phyloP scores from a whole-genome alignment of 805 yeast species.

The Danielozyma ontarioensis region DNA sequence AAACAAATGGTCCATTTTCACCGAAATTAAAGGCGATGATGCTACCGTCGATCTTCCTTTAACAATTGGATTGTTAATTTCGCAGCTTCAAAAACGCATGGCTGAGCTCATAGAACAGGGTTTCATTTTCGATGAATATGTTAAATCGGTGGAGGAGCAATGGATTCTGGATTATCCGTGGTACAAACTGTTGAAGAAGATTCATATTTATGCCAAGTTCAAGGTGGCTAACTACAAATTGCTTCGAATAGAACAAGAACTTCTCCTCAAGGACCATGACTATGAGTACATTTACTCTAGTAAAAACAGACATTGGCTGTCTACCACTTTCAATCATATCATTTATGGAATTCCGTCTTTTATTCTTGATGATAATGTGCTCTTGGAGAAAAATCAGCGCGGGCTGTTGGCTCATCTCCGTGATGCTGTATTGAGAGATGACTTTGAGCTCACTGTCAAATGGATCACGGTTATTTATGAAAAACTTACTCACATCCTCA shows the following conservation, averaged over 20 bases:
- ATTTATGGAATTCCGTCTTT: conserved; percentile 18
- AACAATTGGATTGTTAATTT: conserved; percentile 8
- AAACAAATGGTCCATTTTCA: conserved; percentile 14
- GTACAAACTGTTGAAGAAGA: conserved; percentile 59
- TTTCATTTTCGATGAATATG: conserved; percentile 42
- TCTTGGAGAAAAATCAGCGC: too few relatives aligned
- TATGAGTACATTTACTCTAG: conserved; percentile 8
- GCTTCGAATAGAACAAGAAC: conserved; percentile 31
- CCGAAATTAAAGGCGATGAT: conserved; percentile 12
- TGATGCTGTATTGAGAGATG: conserved; percentile 13
- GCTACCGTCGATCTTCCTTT: conserved; percentile 4
- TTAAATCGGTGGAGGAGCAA: conserved; percentile 42
- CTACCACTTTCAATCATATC: conserved; percentile 12
- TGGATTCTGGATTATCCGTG: conserved; percentile 71
- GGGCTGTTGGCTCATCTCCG: conserved; percentile 18
- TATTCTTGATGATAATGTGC: conserved; percentile 3
- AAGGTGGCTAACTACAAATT: conserved; percentile 50
- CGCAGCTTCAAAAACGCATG: conserved; percentile 8
- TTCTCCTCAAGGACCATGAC: conserved; percentile 16
- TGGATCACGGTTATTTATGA: conserved; percentile 20
- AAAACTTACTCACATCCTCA: conserved; percentile 13
- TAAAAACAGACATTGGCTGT: too few relatives aligned
- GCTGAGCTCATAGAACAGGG: conserved; percentile 20
- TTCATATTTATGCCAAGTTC: conserved; percentile 52
- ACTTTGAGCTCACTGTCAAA: conserved; percentile 18